Evolutionary conservation across 768 basidiomycete species (phyloP).

Genomic region (Chalciporus pseudorubinellus): DNA sequence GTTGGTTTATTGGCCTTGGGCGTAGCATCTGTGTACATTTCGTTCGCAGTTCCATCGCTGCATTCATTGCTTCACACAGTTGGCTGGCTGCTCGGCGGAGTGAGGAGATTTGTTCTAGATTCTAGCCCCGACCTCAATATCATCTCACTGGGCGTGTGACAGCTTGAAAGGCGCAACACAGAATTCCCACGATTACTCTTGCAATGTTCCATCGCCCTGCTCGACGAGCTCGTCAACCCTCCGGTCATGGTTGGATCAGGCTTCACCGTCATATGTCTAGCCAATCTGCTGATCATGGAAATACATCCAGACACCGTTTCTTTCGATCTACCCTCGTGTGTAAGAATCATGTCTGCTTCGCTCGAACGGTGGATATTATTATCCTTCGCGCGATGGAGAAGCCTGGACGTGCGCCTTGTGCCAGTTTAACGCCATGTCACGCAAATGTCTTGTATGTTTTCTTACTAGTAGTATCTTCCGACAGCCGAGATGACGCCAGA

Average conservation of each 20-base stretch:
- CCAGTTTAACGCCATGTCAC: neutral
- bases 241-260: too few relatives aligned
- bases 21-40: too few relatives aligned
- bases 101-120: neutral
- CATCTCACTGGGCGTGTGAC: neutral
- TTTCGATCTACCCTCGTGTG: neutral
- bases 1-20: too few relatives aligned
- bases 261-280: too few relatives aligned
- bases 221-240: neutral
- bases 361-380: constrained; percentile 2
- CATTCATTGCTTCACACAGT: neutral
- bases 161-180: neutral
- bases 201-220: neutral
- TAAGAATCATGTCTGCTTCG: neutral
- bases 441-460: neutral
- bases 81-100: neutral
- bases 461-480: neutral
- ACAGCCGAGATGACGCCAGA: neutral
- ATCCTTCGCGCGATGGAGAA: constrained; percentile 1
- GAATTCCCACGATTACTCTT: neutral
- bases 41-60: neutral
- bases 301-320: too few relatives aligned
- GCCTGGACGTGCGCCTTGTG: neutral
- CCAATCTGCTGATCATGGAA: too few relatives aligned
- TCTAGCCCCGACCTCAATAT: neutral